phyloP scores from a whole-genome alignment of 2,329 filamentous ascomycete genomes.

The Amauroascus verrucosus region DNA sequence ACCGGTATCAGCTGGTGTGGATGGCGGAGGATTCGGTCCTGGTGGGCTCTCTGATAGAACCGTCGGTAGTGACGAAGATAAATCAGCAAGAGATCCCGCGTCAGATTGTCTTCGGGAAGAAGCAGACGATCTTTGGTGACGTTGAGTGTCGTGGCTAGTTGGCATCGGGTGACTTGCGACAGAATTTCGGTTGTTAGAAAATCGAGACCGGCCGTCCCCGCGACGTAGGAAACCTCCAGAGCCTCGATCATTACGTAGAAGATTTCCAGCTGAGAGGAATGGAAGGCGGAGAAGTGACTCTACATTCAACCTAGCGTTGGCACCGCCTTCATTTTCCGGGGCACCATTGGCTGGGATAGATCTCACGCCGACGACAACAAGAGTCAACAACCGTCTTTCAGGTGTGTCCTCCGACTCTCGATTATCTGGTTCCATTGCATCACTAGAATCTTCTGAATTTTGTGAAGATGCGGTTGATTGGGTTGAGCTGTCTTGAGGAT shows the following conservation, averaged over 20 bases:
- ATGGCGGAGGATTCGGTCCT: slow-evolving; percentile 52
- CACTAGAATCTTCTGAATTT: slow-evolving; percentile 20
- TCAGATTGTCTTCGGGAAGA: slow-evolving; percentile 28
- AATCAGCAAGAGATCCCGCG: slow-evolving; percentile 21
- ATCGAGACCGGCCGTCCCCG: slow-evolving; percentile 46
- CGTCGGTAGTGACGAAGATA: slow-evolving; percentile 33
- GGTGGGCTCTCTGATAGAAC: slow-evolving; percentile 46
- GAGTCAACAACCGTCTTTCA: slow-evolving; percentile 53
- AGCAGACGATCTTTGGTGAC: slow-evolving; percentile 39
- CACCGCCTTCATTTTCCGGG: slow-evolving; percentile 29
- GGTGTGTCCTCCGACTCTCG: slow-evolving; percentile 29
- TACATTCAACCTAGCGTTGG: slow-evolving; percentile 12
- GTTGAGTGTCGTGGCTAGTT: slow-evolving; percentile 44
- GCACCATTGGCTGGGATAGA: slow-evolving; percentile 49
- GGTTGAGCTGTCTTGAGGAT: slow-evolving; percentile 20
- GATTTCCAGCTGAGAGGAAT: slow-evolving; percentile 35
- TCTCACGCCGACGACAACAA: slow-evolving; percentile 60
- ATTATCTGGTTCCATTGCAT: slow-evolving; percentile 34
- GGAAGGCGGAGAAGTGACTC: slow-evolving; percentile 39
- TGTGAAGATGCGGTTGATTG: slow-evolving; percentile 20
- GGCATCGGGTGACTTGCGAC: slow-evolving; percentile 43
- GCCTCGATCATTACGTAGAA: slow-evolving; percentile 33
- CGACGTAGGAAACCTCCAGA: slow-evolving; percentile 44
- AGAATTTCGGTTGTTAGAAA: slow-evolving; percentile 45
- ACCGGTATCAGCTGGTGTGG: slow-evolving; percentile 51